These are phyloP conservation scores for Fusarium setosum DNA, from an alignment of 2,329 filamentous ascomycete species.

Conservation along the genomic window DNA sequence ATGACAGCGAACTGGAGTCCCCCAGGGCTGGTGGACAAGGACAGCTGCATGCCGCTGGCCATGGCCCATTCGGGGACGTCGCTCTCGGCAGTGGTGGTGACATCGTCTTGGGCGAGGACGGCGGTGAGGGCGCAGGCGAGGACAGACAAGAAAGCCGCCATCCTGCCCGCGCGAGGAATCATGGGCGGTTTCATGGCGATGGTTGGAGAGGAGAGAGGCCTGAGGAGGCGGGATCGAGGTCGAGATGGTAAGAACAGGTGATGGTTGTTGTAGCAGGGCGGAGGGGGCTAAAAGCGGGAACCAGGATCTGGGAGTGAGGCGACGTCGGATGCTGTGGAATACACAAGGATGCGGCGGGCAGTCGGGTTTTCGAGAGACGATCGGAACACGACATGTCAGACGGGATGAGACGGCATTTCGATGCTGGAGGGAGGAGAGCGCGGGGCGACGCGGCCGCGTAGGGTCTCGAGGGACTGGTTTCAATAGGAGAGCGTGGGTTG, in stretches of 20 bases:
- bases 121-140: constrained; percentile 45
- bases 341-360: constrained; percentile 22
- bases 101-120: constrained; percentile 47
- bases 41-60: constrained; percentile 55
- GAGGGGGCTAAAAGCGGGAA: constrained; percentile 11
- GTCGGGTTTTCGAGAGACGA: constrained; percentile 16
- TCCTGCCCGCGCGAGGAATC: constrained; percentile 14
- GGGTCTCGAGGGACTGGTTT: background rate
- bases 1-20: constrained; percentile 55
- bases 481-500: background rate
- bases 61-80: constrained; percentile 53
- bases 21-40: constrained; percentile 45
- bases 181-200: constrained; percentile 24
- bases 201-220: background rate
- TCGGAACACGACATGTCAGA: constrained; percentile 33
- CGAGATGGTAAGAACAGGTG: background rate
- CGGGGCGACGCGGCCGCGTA: background rate
- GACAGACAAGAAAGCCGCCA: constrained; percentile 23
- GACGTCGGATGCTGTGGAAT: constrained; percentile 26
- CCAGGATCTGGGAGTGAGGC: constrained; percentile 11
- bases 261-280: background rate
- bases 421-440: background rate
- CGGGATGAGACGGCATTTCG: constrained; percentile 31
- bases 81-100: constrained; percentile 49
- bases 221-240: background rate